Conservation (phyloP, 306 rosid species). For the Corylus avellana region DNA sequence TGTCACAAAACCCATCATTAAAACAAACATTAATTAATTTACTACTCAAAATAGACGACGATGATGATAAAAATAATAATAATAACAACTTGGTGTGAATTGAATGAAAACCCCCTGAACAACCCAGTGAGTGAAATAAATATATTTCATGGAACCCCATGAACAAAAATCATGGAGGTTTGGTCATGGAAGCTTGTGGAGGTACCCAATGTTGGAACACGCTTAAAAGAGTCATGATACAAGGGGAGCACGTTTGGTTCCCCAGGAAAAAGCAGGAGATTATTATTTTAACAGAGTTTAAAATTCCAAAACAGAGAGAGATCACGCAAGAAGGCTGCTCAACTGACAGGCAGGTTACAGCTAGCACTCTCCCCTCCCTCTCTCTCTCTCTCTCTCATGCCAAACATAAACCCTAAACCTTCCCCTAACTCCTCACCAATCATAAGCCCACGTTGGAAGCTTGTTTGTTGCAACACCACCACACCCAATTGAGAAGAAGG, state of each 20-base stretch:
- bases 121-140: slow-evolving; percentile 13
- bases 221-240: slow-evolving; percentile 66
- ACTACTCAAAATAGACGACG: background rate
- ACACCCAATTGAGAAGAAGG: slow-evolving; percentile 2
- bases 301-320: slow-evolving; percentile 30
- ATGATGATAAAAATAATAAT: background rate
- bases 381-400: slow-evolving; percentile 40
- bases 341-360: slow-evolving; percentile 92
- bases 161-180: slow-evolving; percentile 43
- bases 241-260: slow-evolving; percentile 74
- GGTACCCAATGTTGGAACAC: slow-evolving; percentile 43
- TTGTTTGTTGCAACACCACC: slow-evolving; percentile 23
- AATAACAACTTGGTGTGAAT: background rate
- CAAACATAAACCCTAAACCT: slow-evolving; percentile 56
- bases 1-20: slow-evolving; percentile 46
- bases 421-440: slow-evolving; percentile 46
- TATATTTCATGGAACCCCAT: slow-evolving; percentile 27
- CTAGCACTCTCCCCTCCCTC: slow-evolving; percentile 52
- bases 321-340: slow-evolving; percentile 98
- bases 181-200: slow-evolving; percentile 43
- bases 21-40: background rate
- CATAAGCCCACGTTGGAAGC: slow-evolving; percentile 40
- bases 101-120: slow-evolving; percentile 14
- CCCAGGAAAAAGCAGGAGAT: slow-evolving; percentile 41
- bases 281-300: background rate